Evolutionary conservation across 2,329 filamentous ascomycete genomes (phyloP), one percentile per base, ranked within the genome.

Genomic region (Ascosphaera pollenicola): DNA sequence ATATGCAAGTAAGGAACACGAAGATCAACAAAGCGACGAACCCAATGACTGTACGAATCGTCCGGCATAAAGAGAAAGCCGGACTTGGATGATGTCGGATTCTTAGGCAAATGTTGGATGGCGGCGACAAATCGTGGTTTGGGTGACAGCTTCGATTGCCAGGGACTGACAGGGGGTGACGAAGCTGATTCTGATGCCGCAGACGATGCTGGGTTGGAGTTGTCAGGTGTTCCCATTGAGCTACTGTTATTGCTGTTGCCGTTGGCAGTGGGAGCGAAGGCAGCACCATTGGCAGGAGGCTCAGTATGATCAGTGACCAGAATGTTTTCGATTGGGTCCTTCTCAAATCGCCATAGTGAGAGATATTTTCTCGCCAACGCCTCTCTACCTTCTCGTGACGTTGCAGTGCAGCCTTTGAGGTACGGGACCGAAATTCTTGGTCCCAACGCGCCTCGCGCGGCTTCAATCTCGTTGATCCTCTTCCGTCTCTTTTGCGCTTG

Each of bases 1-100:
- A 98, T 72, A 56, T 95, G 84, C 39, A 98, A 66, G 54, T 95
- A 98, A 0, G 89, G 89, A 39, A 79, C 70, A 24, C 89, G 73
- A 19, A 98, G 69, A 59, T 98, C 89, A 38, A 94, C 82, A 52
- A 92, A 95, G 34, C 87, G 76, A 49, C 85, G 82, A 19, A 89
- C 70, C 89, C 89, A 98, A 44, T 78, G 73, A 17, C 75, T 79
- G 46, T 59, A 55, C 40, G 81, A 77, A 40, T 75, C 76, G 51
- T 84, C 84, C 0, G 84, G 84, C 2, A 81, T 80, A 35, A 95
- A 66, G 13, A 98, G 69, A 55, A 89, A 91, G 13, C 85, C 85
- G 13, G 81, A 76, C 60, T 92, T 93, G 48, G 92, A 66, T 1
- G 89, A 68, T 35, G 71, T 73, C 1, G 76, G 71, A 48, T 89